Conservation (phyloP, 371 early-diverging fungal species). For the Lichtheimia corymbifera region DNA sequence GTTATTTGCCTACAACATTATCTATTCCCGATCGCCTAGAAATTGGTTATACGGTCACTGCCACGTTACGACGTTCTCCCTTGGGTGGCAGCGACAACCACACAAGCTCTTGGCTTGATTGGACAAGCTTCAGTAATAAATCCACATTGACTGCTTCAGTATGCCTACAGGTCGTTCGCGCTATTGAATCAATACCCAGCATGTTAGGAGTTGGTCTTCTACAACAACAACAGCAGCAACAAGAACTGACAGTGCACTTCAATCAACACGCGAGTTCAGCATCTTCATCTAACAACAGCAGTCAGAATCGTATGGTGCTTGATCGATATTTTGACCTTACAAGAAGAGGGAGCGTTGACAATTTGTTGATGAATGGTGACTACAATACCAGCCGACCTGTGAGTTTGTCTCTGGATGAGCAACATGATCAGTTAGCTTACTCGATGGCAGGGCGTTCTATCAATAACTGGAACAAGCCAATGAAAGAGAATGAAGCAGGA, state of each 20-base stretch:
- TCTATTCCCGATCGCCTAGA: conserved; percentile 32
- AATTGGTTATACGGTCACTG: conserved; percentile 34
- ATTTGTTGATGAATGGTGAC: too few relatives aligned
- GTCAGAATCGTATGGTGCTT: conserved; percentile 8
- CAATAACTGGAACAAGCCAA: conserved; percentile 20
- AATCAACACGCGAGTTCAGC: background rate
- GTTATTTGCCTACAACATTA: conserved; percentile 29
- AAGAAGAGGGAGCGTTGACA: background rate
- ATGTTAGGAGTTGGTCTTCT: background rate
- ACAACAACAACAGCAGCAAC: background rate
- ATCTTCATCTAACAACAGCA: background rate
- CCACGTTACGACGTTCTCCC: conserved; percentile 9
- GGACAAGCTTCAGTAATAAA: conserved; percentile 8
- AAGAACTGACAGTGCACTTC: background rate
- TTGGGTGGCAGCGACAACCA: background rate
- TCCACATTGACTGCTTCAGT: conserved; percentile 9
- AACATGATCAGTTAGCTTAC: conserved; percentile 31
- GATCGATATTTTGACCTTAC: conserved; percentile 13
- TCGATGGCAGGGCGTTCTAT: conserved; percentile 30
- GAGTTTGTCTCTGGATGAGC: conserved; percentile 34
- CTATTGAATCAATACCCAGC: conserved; percentile 7
- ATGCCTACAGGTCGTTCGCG: conserved; percentile 6
- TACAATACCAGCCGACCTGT: background rate
- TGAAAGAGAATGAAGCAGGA: conserved; percentile 16
- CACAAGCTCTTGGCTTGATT: conserved; percentile 6